phyloP scores from a whole-genome alignment of 1,139 yeast species.

The Candida tetrigidarum region DNA sequence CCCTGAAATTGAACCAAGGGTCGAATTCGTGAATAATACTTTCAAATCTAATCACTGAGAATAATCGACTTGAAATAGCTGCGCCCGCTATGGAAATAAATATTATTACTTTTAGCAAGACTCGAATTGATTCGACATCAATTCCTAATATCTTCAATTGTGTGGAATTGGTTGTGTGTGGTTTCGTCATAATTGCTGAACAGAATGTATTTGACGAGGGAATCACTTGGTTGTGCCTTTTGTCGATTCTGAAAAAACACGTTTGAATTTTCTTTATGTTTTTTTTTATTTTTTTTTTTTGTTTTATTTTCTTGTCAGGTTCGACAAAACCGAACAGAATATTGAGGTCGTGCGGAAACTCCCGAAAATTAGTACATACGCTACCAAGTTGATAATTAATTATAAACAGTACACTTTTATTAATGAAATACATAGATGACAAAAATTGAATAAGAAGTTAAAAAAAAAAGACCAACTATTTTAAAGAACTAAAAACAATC shows the following conservation, averaged over 20 bases:
- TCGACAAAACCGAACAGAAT: neutral
- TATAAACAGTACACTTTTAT: neutral
- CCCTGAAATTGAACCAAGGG: conserved; percentile 98
- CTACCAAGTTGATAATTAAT: neutral
- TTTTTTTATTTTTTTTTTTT: too few relatives aligned
- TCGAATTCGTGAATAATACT: conserved; percentile 98
- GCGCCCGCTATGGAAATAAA: conserved; percentile 83
- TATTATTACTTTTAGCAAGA: conserved; percentile 64
- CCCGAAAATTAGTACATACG: neutral
- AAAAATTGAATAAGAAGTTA: neutral
- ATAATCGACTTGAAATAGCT: conserved; percentile 85
- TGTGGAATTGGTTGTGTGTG: conserved; percentile 6
- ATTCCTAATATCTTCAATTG: conserved; percentile 38
- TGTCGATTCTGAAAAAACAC: conserved; percentile 3
- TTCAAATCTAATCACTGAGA: conserved; percentile 84
- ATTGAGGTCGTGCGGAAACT: neutral
- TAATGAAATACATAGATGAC: neutral
- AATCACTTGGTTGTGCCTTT: neutral
- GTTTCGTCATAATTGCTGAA: neutral
- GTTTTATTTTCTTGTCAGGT: neutral
- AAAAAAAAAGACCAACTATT: neutral
- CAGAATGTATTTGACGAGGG: neutral
- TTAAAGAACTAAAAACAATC: neutral
- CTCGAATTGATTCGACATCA: conserved; percentile 42
- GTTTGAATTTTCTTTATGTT: conserved; percentile 1